Base-by-base conservation (phyloP, 1,284 basidiomycete species). In the Puccinia triticina region DNA sequence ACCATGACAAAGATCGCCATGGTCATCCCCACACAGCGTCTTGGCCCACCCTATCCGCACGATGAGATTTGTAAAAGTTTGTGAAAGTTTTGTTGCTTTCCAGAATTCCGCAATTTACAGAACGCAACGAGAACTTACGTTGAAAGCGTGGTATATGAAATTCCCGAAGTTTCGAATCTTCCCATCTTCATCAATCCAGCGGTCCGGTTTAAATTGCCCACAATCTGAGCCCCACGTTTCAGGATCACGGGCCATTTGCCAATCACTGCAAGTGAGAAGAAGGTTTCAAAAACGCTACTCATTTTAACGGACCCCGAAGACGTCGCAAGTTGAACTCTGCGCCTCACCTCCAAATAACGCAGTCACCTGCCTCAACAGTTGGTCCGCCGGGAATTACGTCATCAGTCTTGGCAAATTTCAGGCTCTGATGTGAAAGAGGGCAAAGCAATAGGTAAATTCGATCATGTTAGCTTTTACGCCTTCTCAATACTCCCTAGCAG, bases 121-220 rank as follows among this genome's bases (percentile, higher is more conserved):
- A 66, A 48, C 0, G 40, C 16, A 29, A 57, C 12, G 32, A 37
- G 59, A 64, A 46, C 78, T 72, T 71, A 83, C 85, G 71, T 85
- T 85, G 81, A 85, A 85, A 55, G 66, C 74, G 53, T 84, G 84
- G 26, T 67, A 83, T 76, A 84, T 85, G 76, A 78, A 85, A 43
- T 82, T 83, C 11, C 66, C 61, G 34, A 83, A 84, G 55, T 82
- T 80, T 66, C 55, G 80, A 14, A 85, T 34, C 8, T 80, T 50
- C 8, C 83, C 83, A 0, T 82, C 23, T 26, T 77, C 75, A 53
- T 84, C 84, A 57, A 85, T 82, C 84, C 84, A 85, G 0, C 85
- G 72, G 7, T 48, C 34, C 5, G 85, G 85, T 50, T 83, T 82
- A 79, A 83, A 85, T 77, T 84, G 73, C 2, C 53, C 64, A 23